These are phyloP conservation scores for Aegilops longissima DNA, from an alignment of 176 grass and related monocot species.

Conservation along the genomic window DNA sequence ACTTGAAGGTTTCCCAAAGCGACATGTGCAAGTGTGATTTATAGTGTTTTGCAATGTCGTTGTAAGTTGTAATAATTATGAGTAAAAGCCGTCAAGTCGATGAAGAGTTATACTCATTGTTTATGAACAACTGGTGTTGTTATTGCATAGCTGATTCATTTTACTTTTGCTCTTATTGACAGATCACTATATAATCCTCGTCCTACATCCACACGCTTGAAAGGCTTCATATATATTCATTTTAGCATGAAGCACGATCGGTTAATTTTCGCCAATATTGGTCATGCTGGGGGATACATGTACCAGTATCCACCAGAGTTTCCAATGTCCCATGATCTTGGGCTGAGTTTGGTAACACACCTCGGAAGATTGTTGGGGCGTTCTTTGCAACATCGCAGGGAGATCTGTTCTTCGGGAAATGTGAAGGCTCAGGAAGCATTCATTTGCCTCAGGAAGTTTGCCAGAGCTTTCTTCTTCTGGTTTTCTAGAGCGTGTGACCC, in stretches of 20 bases:
- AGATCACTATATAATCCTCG: constrained; percentile 32
- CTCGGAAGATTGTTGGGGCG: constrained; percentile 54
- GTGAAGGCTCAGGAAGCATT: constrained; percentile 59
- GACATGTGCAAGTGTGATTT: not conserved
- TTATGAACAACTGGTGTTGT: not conserved
- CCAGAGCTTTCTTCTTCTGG: constrained; percentile 64
- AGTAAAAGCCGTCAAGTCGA: not conserved
- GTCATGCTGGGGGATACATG: constrained; percentile 43
- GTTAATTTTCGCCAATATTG: constrained; percentile 52
- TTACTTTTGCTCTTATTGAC: constrained; percentile 19
- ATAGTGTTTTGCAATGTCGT: not conserved
- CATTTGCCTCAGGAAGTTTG: constrained; percentile 64
- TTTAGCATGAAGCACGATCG: constrained; percentile 56
- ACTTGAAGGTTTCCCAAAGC: not conserved
- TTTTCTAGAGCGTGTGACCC: constrained; percentile 55
- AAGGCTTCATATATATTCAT: constrained; percentile 16
- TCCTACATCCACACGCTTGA: constrained; percentile 28
- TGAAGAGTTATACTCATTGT: not conserved
- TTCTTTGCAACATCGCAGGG: constrained; percentile 50
- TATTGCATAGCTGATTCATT: constrained; percentile 4
- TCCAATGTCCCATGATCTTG: constrained; percentile 57
- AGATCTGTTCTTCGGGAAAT: constrained; percentile 64
- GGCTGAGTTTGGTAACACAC: constrained; percentile 53
- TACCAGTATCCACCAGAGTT: constrained; percentile 57
- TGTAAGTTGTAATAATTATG: not conserved